Base-by-base conservation (phyloP, 352 stramenopile genomes). In the Phytophthora palmivora region DNA sequence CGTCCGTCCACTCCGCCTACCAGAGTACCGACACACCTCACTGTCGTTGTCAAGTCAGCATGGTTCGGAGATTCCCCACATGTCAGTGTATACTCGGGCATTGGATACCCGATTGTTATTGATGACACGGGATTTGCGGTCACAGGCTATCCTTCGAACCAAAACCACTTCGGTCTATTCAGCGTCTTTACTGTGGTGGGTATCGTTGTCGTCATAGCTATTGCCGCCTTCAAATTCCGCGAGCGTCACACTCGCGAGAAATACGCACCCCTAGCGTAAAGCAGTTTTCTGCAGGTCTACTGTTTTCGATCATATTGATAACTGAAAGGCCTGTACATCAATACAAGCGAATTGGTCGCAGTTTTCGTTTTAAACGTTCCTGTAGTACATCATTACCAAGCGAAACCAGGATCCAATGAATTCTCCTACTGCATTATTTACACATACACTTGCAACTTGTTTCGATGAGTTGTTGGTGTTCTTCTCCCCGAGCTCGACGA, bases 51-150 rank as follows among this genome's bases (percentile, higher is more conserved):
- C 5, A 67, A 61, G 16, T 48, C 56, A 2, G 37, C 63, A 0
- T 71, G 63, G 63, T 63, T 71, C 9, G 63, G 63, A 9, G 43
- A 63, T 15, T 60, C 57, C 6, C 63, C 63, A 6, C 47, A 58
- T 11, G 63, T 71, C n/a, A 51, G 57, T 15, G 63, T 67, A 22
- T 61, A 67, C 44, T 50, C 47, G 8, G 57, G 57, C 16, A 38
- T 62, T 41, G 55, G 56, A 26, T 22, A 11, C 19, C 26, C 26
- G 6, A 67, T 64, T 52, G 7, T 57, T 22, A 50, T 67, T 15
- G 48, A 70, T 5, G 42, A 26, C 26, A 57, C 47, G n/a, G 56
- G 41, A 2, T 22, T 62, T 4, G 62, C 48, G 5, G 43, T 49
- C 5, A 18, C 34, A 4, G 33, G 36, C 12, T 24, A 45, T 6